Conservation (phyloP, 225 moss, liverwort and hornwort genomes). For the Asterella californica region DNA sequence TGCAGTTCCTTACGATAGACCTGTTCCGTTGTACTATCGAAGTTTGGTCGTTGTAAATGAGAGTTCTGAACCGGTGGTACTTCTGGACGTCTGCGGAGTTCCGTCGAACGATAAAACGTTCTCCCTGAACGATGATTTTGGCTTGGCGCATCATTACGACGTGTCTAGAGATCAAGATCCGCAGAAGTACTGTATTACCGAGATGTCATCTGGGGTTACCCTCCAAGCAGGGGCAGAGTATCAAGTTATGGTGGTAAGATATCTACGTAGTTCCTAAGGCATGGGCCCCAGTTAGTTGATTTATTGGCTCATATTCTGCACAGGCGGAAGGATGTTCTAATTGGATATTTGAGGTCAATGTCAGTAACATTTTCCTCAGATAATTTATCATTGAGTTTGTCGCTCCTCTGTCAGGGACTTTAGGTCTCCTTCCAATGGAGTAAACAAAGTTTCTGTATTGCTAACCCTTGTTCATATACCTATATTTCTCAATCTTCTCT, state of each 20-base stretch:
- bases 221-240: conserved; percentile 47
- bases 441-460: too few relatives aligned
- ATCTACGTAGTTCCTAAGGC: neutral
- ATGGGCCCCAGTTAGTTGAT: neutral
- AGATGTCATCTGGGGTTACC: conserved; percentile 31
- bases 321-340: too few relatives aligned
- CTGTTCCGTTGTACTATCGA: conserved; percentile 47
- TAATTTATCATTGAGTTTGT: too few relatives aligned
- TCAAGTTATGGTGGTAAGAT: conserved; percentile 59
- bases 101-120: conserved; percentile 44
- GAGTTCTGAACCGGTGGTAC: conserved; percentile 33
- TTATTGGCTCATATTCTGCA: neutral
- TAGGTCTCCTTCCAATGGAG: too few relatives aligned
- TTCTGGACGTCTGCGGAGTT: conserved; percentile 60
- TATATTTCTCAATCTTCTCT: neutral
- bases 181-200: neutral
- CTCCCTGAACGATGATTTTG: conserved; percentile 49
- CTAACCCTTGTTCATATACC: neutral
- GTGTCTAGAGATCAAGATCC: conserved; percentile 15
- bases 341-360: too few relatives aligned
- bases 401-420: too few relatives aligned
- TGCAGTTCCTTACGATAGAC: conserved; percentile 28
- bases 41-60: conserved; percentile 42
- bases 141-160: conserved; percentile 45
- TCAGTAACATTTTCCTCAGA: too few relatives aligned